These are phyloP conservation scores for Colletotrichum paranaense DNA, from an alignment of 2,329 filamentous ascomycete genomes.

Conservation along the genomic window DNA sequence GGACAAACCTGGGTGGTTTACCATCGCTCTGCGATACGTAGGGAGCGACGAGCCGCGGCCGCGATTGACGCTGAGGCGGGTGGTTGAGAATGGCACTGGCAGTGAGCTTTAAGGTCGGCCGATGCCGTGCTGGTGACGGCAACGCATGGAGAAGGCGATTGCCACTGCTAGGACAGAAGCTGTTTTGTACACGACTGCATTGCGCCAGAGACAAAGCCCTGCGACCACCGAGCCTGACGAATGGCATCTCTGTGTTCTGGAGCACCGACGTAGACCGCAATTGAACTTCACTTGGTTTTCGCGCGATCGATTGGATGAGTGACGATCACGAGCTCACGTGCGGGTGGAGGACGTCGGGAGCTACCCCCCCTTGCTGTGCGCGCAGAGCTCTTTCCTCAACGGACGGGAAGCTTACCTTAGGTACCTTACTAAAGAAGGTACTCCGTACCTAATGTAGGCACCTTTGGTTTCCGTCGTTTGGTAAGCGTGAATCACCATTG, in stretches of 20 bases:
- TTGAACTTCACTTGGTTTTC: slow-evolving; percentile 4
- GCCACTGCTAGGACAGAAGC: background rate
- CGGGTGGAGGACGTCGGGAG: background rate
- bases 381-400: background rate
- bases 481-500: slow-evolving; percentile 1
- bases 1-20: slow-evolving; percentile 1
- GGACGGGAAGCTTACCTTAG: too few species aligned
- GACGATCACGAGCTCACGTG: background rate
- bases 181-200: background rate
- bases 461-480: background rate
- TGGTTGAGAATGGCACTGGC: background rate
- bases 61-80: background rate
- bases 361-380: background rate
- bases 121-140: background rate
- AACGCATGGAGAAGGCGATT: background rate
- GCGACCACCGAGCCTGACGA: slow-evolving; percentile 14
- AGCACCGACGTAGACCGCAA: slow-evolving; percentile 3
- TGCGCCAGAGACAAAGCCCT: slow-evolving; percentile 8
- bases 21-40: slow-evolving; percentile 12
- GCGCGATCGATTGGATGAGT: background rate
- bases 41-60: background rate
- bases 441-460: too few species aligned
- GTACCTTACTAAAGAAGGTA: too few species aligned
- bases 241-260: slow-evolving; percentile 2
- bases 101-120: background rate